A percentile compares a stretch with the other conserved stretches of the same genome.
phyloP scores from a whole-genome alignment of 2,329 filamentous ascomycete species.

The Colletotrichum sp. region DNA sequence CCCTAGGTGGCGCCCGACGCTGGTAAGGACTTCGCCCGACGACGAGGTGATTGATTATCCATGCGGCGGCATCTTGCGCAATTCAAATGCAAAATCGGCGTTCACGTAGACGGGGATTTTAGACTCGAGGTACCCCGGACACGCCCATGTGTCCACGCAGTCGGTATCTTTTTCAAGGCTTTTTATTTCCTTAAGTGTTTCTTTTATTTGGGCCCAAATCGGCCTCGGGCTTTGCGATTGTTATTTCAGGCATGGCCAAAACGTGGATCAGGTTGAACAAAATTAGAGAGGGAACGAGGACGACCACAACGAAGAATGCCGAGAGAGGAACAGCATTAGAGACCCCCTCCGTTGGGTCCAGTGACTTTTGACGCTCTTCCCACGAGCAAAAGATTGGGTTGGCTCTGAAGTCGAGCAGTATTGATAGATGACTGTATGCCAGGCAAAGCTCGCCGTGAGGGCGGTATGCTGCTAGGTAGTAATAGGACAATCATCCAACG shows the following conservation, averaged over 20 bases:
- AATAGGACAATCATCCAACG: constrained; percentile 10
- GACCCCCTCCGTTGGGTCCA: constrained; percentile 8
- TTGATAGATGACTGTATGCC: constrained; percentile 18
- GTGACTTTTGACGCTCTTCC: constrained; percentile 12
- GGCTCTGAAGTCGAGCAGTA: not conserved
- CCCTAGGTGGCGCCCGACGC: constrained; percentile 50
- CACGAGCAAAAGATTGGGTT: not conserved
- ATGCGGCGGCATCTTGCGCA: constrained; percentile 17
- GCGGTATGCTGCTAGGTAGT: not conserved
- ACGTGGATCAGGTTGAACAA: constrained; percentile 20
- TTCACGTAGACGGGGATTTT: constrained; percentile 19
- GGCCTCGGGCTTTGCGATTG: constrained; percentile 3
- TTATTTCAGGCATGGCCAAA: constrained; percentile 17
- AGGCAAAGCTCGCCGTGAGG: not conserved
- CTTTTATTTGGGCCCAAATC: not conserved
- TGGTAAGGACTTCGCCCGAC: constrained; percentile 43
- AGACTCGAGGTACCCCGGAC: constrained; percentile 9
- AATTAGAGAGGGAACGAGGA: constrained; percentile 15
- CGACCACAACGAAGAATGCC: constrained; percentile 13
- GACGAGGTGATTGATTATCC: constrained; percentile 1
- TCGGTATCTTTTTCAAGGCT: constrained; percentile 8
- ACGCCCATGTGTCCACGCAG: not conserved
- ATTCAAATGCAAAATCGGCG: constrained; percentile 18
- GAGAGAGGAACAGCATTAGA: constrained; percentile 9
- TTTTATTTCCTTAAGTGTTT: not conserved